Percentiles rank a stretch among this genome's conserved stretches.
Conservation (phyloP, 148 eudicot species). For the Silene conica region DNA sequence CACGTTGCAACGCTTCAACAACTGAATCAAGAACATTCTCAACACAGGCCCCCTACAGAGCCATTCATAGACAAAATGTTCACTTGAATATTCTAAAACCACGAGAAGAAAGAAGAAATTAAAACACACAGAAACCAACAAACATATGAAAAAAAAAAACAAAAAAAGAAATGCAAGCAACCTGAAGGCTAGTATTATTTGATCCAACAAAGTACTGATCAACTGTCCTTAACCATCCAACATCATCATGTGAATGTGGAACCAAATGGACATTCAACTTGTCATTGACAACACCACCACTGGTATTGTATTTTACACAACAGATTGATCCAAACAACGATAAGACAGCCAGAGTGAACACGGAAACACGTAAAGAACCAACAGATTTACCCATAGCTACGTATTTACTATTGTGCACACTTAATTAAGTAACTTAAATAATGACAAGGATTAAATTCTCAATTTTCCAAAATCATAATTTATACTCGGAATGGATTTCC, state of each 20-base stretch:
- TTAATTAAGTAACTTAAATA: not conserved
- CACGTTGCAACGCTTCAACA: slow-evolving; percentile 50
- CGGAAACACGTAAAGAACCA: slow-evolving; percentile 16
- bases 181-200: slow-evolving; percentile 78
- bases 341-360: slow-evolving; percentile 26
- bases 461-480: not conserved
- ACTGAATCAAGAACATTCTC: slow-evolving; percentile 82
- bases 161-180: slow-evolving; percentile 1
- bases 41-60: slow-evolving; percentile 75
- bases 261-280: slow-evolving; percentile 95
- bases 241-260: slow-evolving; percentile 93
- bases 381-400: slow-evolving; percentile 12
- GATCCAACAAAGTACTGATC: slow-evolving; percentile 96
- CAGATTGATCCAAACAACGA: slow-evolving; percentile 25
- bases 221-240: slow-evolving; percentile 96
- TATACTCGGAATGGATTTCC: not conserved
- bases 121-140: not conserved
- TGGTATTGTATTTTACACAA: slow-evolving; percentile 51
- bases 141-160: not conserved
- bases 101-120: not conserved
- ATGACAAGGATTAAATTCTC: not conserved
- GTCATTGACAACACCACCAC: slow-evolving; percentile 47
- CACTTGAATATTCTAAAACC: not conserved
- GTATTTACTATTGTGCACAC: not conserved
- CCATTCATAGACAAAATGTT: not conserved